Percentiles rank a stretch among this genome's conserved stretches.
These are phyloP conservation scores for Puccinia hordei DNA, from an alignment of 1,284 basidiomycete species.

Conservation along the genomic window DNA sequence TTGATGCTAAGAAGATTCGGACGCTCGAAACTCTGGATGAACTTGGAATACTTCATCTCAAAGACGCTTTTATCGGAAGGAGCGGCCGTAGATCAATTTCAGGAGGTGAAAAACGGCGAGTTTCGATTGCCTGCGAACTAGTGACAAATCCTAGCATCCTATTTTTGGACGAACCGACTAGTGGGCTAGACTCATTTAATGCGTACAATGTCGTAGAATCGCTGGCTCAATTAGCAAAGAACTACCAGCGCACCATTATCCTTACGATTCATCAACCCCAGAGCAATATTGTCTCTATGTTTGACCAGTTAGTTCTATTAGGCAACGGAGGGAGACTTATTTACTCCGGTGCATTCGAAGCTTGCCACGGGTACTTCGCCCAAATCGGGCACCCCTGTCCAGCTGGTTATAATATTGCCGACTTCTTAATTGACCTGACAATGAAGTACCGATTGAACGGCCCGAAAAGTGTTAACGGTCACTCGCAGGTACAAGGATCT, in stretches of 20 bases:
- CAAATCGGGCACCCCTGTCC: slow-evolving; percentile 81
- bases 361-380: slow-evolving; percentile 78
- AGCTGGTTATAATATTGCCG: slow-evolving; percentile 93
- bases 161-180: slow-evolving; percentile 95
- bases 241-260: slow-evolving; percentile 91
- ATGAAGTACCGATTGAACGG: slow-evolving; percentile 41
- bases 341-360: slow-evolving; percentile 74
- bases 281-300: slow-evolving; percentile 91
- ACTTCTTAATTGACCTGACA: slow-evolving; percentile 75
- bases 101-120: slow-evolving; percentile 91
- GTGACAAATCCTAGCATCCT: slow-evolving; percentile 93
- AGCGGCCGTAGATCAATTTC: slow-evolving; percentile 82
- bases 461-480: background rate
- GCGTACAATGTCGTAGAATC: slow-evolving; percentile 91
- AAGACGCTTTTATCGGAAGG: slow-evolving; percentile 84
- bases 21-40: slow-evolving; percentile 96
- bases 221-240: slow-evolving; percentile 77
- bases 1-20: slow-evolving; percentile 87
- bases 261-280: slow-evolving; percentile 99
- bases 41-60: slow-evolving; percentile 86
- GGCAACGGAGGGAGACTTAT: slow-evolving; percentile 75
- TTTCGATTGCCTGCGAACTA: slow-evolving; percentile 96
- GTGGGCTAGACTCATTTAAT: slow-evolving; percentile 90
- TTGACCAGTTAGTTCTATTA: slow-evolving; percentile 85
- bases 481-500: background rate